Base-by-base conservation (phyloP, 768 basidiomycete genomes). In the Pleurotus tuber-regium region DNA sequence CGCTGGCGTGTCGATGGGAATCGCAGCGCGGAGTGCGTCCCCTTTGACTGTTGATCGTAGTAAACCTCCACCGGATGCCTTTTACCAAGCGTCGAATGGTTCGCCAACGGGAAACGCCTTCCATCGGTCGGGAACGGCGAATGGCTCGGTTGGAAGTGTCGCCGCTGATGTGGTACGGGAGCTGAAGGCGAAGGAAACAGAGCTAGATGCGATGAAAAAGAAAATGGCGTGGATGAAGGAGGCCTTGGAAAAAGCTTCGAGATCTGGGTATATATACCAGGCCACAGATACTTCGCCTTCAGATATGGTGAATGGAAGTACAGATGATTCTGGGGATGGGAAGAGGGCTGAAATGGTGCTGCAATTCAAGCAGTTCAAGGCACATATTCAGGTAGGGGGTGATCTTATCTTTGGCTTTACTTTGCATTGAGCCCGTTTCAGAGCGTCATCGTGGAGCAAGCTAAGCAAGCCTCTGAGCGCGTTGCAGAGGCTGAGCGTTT, bases 151-250 rank as follows among this genome's bases (percentile, higher is more conserved):
- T 0, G 80, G 84, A 4, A 89, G 82, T 62, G 75, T 87, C 16
- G 76, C 86, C 2, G 82, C 86, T 10, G 93, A 95, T 61, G 67
- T 92, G 54, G 69, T 90, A 38, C 77, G 84, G 33, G 92, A 94
- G 59, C 70, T 94, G 54, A 92, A 89, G 66, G 77, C 78, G 29
- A 92, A 88, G 64, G 93, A 95, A 57, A 72, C 75, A 30, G 93
- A 96, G 65, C 63, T 97, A 40, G 91, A 92, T 57, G 73, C 73
- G 40, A 68, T 87, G 57, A 86, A 83, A 76, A 82, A 82, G 62
- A 82, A 89, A 57, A 85, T 92, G 72, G 71, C 72, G 29, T 97
- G 96, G 87, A 86, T 98, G 84, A 85, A 82, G 63, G 83, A 84
- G 40, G 87, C 90, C 1, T 68, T 99, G 41, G 69, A 72, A 4